Evolutionary conservation across 2,329 filamentous ascomycete species (phyloP), one percentile per base, ranked within the genome.

Genomic region (Ceratocystis eucalypticola): DNA sequence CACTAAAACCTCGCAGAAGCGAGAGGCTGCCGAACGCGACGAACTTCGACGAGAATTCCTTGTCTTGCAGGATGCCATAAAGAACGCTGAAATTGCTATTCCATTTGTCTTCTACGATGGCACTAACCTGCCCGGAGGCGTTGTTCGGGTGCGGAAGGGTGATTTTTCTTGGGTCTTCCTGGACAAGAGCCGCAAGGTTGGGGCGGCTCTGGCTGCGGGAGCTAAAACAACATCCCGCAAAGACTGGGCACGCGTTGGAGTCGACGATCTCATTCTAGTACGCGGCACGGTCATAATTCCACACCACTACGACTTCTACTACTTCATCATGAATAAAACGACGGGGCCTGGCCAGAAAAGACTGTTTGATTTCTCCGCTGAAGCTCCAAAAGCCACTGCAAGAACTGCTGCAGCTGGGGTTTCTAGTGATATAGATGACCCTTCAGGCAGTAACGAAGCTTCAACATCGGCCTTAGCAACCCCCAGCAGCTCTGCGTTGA

Each of bases 71-170:
- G 90, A 95, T 69, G 84, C 86, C 0, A 88, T 97, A 70, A 96
- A 95, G 77, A 84, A 85, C 22, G 92, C 91, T 7, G 92, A 96
- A 72, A 89, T 99, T 65, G 82, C 88, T 17, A 87, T 99, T 41
- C 94, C 94, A 0, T 99, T 97, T 75, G 90, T 97, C 2, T 97
- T 97, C 74, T 97, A 96, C 77, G 93, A 97, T 71, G 94, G 94
- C 17, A 90, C 90, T 25, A 93, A 95, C 74, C 88, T 89, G 10
- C 89, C 92, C 0, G 91, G 91, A 17, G 92, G 93, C 1, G 83
- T 83, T 15, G 92, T 93, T 61, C 86, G 87, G 68, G 84, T 97
- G 63, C 96, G 91, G 75, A 99, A 99, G 76, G 93, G 94, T 8
- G 94, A 97, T 72, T 88, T 86, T 66, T 81, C 95, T 30, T 97